Base-by-base conservation (phyloP, 2,329 filamentous ascomycete species). In the Truncatella angustata region DNA sequence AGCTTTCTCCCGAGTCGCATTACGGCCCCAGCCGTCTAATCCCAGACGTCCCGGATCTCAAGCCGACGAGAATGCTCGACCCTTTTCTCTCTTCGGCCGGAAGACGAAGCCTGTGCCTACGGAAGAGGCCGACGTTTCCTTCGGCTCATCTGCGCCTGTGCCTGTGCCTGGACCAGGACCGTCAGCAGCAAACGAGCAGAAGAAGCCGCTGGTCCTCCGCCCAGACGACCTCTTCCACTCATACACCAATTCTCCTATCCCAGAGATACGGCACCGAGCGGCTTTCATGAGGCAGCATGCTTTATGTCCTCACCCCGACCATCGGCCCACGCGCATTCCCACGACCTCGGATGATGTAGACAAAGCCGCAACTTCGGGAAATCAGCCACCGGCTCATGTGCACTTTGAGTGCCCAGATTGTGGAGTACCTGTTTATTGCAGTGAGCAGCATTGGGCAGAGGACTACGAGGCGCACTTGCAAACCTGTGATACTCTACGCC, bases 341-440 rank as follows among this genome's bases (percentile, higher is more conserved):
- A 80, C 79, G 49, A 85, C 85, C 30, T 74, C 84, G 54, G 85
- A 88, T 59, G 76, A 81, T 10, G 85, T 89, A 66, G 78, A 78
- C 30, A 74, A 77, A 56, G 84, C 86, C 64, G 70, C 73, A 16
- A 66, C 72, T 16, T 80, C 75, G 10, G 84, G 81, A 43, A 68
- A 71, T 35, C 71, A 84, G 55, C 80, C 90, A 9, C 88, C 93
- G 0, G 85, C 86, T 14, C 91, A 96, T 70, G 91, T 97, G 49
- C 79, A 88, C 60, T 97, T 96, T 65, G 94, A 97, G 70, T 99
- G 94, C 63, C 92, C 94, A 1, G 93, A 99, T 69, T 99, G 94
- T 63, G 94, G 94, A 12, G 82, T 97, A 37, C 92, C 95, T 0
- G 86, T 96, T 5, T 96, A 94, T 67, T 99, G 94, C 74, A 93